Conservation (phyloP, 371 early-diverging fungal genomes). For the Mucor piriformis region DNA sequence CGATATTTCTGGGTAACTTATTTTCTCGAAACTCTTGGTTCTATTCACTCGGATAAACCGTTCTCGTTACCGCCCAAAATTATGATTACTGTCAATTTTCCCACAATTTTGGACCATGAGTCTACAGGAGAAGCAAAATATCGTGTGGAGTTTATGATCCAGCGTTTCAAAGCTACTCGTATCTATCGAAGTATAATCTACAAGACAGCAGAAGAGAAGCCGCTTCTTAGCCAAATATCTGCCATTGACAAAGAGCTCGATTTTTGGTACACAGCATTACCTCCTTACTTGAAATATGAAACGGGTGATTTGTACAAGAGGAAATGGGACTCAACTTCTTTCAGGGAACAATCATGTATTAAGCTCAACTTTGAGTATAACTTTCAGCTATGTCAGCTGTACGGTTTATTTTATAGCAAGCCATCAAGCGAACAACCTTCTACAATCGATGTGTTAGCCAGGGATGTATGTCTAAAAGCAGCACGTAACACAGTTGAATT, state of each 20-base stretch:
- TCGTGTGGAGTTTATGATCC: constrained; percentile 45
- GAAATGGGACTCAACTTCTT: constrained; percentile 36
- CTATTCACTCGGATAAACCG: constrained; percentile 49
- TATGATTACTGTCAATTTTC: constrained; percentile 28
- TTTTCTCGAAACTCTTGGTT: constrained; percentile 47
- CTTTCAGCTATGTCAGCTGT: constrained; percentile 49
- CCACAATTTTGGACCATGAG: constrained; percentile 31
- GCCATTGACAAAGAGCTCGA: constrained; percentile 45
- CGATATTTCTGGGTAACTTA: constrained; percentile 44
- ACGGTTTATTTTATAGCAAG: constrained; percentile 39
- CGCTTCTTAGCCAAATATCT: constrained; percentile 40
- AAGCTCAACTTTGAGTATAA: constrained; percentile 55
- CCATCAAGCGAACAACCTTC: constrained; percentile 13
- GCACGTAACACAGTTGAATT: constrained; percentile 43
- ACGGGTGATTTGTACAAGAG: constrained; percentile 24
- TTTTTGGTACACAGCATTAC: constrained; percentile 40
- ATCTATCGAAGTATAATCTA: constrained; percentile 45
- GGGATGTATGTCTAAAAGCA: constrained; percentile 34
- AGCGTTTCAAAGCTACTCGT: constrained; percentile 42
- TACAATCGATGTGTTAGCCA: constrained; percentile 34
- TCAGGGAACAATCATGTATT: constrained; percentile 52
- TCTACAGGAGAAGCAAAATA: constrained; percentile 33
- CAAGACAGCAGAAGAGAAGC: constrained; percentile 37
- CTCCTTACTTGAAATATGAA: constrained; percentile 37
- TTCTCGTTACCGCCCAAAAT: constrained; percentile 37